Evolutionary conservation across 2,329 filamentous ascomycete genomes (phyloP).

Genomic region (Bipolaris gigantea): DNA sequence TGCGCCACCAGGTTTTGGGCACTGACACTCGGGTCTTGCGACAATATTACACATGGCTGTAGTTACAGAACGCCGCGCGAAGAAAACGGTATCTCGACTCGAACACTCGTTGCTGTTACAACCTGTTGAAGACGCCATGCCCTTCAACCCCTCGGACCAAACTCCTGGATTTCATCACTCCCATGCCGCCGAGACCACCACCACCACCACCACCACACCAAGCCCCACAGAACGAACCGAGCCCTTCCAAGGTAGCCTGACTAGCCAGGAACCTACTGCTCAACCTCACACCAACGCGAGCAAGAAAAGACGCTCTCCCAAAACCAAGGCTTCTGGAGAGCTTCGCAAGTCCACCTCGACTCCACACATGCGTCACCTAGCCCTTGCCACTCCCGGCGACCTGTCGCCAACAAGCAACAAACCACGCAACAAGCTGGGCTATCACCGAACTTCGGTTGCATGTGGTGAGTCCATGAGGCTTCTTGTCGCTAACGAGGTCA

Average conservation of each 20-base stretch:
- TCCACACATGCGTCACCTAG: conserved; percentile 51
- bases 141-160: conserved; percentile 37
- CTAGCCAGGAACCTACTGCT: conserved; percentile 20
- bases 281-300: conserved; percentile 29
- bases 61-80: conserved; percentile 41
- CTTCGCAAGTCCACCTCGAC: conserved; percentile 52
- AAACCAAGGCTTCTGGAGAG: conserved; percentile 44
- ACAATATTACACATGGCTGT: conserved; percentile 43
- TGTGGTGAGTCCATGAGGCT: conserved; percentile 71
- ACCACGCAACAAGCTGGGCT: conserved; percentile 88
- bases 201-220: conserved; percentile 21
- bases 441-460: conserved; percentile 91
- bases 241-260: conserved; percentile 19
- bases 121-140: conserved; percentile 40
- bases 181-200: conserved; percentile 24
- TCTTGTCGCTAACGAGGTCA: background rate
- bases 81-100: conserved; percentile 39
- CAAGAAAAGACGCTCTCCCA: conserved; percentile 46
- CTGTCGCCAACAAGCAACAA: conserved; percentile 61
- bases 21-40: conserved; percentile 32
- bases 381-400: conserved; percentile 43
- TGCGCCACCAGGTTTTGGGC: conserved; percentile 31
- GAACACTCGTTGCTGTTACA: conserved; percentile 39
- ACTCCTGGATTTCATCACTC: conserved; percentile 30
- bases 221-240: conserved; percentile 28